Evolutionary conservation across 179 eudicot genomes (phyloP), one percentile per base, ranked within the genome.

Genomic region (Carnegiea gigantea): DNA sequence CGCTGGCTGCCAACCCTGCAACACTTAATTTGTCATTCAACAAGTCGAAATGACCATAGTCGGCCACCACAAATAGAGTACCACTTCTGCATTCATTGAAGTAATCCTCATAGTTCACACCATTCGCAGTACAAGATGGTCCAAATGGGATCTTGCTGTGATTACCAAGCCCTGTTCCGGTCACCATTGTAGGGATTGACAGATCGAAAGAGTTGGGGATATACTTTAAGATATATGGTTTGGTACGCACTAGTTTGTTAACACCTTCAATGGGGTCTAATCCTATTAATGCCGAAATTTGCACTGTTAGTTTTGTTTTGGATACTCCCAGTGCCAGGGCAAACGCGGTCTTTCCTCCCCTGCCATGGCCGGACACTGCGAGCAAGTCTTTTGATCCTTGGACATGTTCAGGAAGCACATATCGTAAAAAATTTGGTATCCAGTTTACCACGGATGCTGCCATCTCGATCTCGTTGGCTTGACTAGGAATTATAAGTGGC

Each of bases 261-360:
- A 1, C 4, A 51, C 57, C 57, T 20, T 51, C 18, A 17, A 80
- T 77, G 0, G 82, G 82, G 33, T 80, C 82, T 33, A 80, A 38
- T 5, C 43, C 82, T 17, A 80, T 59, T 9, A 80, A 33, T 23
- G 77, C 82, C 20, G 82, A 80, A 9, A 80, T 73, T n/a, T 60
- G 17, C 11, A 30, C 13, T 10, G 12, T 17, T n/a, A 80, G 73
- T 12, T 59, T 59, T 57, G 43, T 73, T 40, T 80, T 17, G 48
- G 77, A 15, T 8, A 9, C 23, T 0, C 73, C 73, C 21, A 80
- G 73, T 40, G 82, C 77, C 4, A 80, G 72, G 15, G 83, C 83
- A 80, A 80, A 80, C 6, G 83, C 73, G 15, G 83, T 74, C 53
- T 75, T 80, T 64, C 78, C 83, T 74, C 78, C 83, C 44, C 83